Evolutionary conservation across 2,329 filamentous ascomycete genomes (phyloP).

Genomic region (Xylariaceae sp.): DNA sequence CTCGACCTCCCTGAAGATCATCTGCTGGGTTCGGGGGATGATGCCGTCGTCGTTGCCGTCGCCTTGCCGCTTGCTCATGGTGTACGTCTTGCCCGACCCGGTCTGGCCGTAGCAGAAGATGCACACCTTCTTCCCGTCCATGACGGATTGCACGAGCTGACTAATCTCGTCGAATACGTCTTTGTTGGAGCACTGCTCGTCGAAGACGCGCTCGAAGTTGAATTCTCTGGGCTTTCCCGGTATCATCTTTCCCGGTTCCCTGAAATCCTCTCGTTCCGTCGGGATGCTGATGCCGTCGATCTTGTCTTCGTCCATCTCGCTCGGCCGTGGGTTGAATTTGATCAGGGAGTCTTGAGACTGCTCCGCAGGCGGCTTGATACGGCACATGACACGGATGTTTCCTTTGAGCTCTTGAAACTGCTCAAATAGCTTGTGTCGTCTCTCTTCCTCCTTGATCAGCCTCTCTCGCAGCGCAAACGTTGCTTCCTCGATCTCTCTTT

Average conservation of each 20-base stretch:
- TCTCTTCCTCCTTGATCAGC: constrained; percentile 85
- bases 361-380: constrained; percentile 76
- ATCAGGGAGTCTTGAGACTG: constrained; percentile 66
- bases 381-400: constrained; percentile 97
- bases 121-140: constrained; percentile 98
- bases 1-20: constrained; percentile 89
- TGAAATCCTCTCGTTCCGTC: constrained; percentile 79
- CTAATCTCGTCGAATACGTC: constrained; percentile 96
- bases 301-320: constrained; percentile 69
- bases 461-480: constrained; percentile 71
- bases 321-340: constrained; percentile 71
- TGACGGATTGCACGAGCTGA: constrained; percentile 91
- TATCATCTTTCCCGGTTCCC: constrained; percentile 63
- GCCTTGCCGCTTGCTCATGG: constrained; percentile 68
- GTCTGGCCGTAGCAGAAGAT: constrained; percentile 99
- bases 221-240: constrained; percentile 82
- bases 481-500: constrained; percentile 69
- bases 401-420: constrained; percentile 97
- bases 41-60: constrained; percentile 76
- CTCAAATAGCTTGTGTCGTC: constrained; percentile 91
- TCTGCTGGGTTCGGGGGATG: constrained; percentile 89
- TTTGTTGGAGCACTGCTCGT: constrained; percentile 73
- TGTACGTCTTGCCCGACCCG: constrained; percentile 93
- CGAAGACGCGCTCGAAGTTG: constrained; percentile 91
- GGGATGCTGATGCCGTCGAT: constrained; percentile 84